Percentiles rank a stretch among this genome's conserved stretches.
phyloP scores from a whole-genome alignment of 2,329 filamentous ascomycete genomes.

The Colletotrichum simmondsii region DNA sequence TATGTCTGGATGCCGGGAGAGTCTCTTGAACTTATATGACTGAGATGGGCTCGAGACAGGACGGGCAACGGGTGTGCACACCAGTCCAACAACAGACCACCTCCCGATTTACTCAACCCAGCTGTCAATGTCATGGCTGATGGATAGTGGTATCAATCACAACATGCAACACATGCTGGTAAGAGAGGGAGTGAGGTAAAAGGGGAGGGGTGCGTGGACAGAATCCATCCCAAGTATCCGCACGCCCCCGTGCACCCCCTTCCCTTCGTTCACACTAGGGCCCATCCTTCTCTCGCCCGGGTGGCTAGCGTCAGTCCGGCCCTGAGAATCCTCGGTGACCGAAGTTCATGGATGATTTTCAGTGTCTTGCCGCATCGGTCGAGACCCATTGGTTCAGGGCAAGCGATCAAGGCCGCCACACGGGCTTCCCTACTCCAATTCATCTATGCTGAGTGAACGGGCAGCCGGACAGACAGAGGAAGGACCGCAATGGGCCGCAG shows the following conservation, averaged over 20 bases:
- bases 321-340: conserved; percentile 54
- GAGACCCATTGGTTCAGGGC: conserved; percentile 33
- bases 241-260: conserved; percentile 37
- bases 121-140: conserved; percentile 36
- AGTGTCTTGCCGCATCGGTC: conserved; percentile 49
- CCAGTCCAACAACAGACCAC: conserved; percentile 22
- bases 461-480: conserved; percentile 26
- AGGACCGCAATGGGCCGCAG: conserved; percentile 9
- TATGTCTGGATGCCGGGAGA: conserved; percentile 28
- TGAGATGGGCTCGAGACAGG: conserved; percentile 21
- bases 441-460: conserved; percentile 24
- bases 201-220: conserved; percentile 21
- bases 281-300: conserved; percentile 35
- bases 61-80: conserved; percentile 23
- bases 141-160: conserved; percentile 34
- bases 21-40: conserved; percentile 37
- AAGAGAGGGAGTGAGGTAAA: conserved; percentile 32
- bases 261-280: conserved; percentile 18
- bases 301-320: conserved; percentile 47
- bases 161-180: conserved; percentile 36
- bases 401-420: conserved; percentile 33
- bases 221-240: conserved; percentile 33
- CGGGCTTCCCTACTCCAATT: conserved; percentile 25
- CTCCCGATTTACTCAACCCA: conserved; percentile 39
- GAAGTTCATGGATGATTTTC: conserved; percentile 52